A percentile compares a stretch with the other conserved stretches of the same genome.
Evolutionary conservation across 345 rosid species (phyloP).

Genomic region (Melastoma malabathricum): DNA sequence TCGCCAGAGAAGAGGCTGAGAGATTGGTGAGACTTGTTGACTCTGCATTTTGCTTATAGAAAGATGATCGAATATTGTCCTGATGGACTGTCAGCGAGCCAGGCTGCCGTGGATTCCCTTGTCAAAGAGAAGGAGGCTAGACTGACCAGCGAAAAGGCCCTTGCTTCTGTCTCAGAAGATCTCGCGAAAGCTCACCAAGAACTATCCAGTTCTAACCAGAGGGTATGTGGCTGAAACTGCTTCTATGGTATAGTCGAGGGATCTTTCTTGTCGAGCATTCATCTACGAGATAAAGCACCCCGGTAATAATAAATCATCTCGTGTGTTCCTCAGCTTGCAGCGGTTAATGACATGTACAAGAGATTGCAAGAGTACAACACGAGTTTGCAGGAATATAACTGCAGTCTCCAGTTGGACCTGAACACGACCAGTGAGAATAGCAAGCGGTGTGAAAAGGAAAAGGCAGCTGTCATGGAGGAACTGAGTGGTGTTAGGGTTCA

Average conservation of each 20-base stretch:
- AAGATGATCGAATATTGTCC: neutral
- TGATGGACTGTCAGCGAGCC: constrained; percentile 5
- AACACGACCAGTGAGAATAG: constrained; percentile 63
- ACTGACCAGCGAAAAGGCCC: constrained; percentile 51
- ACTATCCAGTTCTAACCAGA: constrained; percentile 81
- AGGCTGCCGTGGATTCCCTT: constrained; percentile 77
- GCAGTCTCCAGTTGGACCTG: constrained; percentile 90
- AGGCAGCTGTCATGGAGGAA: constrained; percentile 58
- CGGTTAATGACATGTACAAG: constrained; percentile 92
- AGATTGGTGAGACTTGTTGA: constrained; percentile 44
- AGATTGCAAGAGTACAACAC: constrained; percentile 86
- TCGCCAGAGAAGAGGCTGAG: constrained; percentile 73
- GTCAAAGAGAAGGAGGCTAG: constrained; percentile 69
- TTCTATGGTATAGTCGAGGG: neutral
- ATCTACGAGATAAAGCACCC: neutral
- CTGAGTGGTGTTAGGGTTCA: constrained; percentile 72
- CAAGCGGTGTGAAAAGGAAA: constrained; percentile 80
- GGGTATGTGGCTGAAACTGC: constrained; percentile 34
- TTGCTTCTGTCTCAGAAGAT: constrained; percentile 65
- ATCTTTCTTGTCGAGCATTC: neutral
- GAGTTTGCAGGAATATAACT: constrained; percentile 84
- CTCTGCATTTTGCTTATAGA: neutral
- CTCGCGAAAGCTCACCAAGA: constrained; percentile 69
- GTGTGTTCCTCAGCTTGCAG: constrained; percentile 45
- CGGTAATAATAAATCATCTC: neutral